Evolutionary conservation across 169 alveolate species (phyloP).

Genomic region (Babesia bovis): DNA sequence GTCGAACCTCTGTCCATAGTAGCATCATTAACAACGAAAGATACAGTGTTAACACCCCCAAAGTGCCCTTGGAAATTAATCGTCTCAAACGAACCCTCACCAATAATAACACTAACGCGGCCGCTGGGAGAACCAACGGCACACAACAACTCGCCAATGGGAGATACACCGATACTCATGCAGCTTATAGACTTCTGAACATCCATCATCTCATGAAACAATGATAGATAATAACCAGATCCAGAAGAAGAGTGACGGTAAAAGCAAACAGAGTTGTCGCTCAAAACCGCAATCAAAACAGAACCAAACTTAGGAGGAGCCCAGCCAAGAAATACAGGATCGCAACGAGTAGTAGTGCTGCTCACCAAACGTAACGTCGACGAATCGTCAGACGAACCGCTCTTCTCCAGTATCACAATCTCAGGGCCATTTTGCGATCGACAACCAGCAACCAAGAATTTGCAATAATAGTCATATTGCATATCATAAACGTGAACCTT

Average conservation of each 20-base stretch:
- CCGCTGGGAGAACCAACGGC: slow-evolving; percentile 63
- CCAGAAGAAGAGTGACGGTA: slow-evolving; percentile 18
- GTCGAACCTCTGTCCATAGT: not conserved
- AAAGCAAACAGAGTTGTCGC: slow-evolving; percentile 46
- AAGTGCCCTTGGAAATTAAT: slow-evolving; percentile 39
- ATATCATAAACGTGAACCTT: slow-evolving; percentile 39
- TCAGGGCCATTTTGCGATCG: slow-evolving; percentile 57
- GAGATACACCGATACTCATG: slow-evolving; percentile 42
- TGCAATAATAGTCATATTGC: slow-evolving; percentile 57
- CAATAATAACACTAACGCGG: slow-evolving; percentile 26
- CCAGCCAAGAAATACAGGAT: slow-evolving; percentile 53
- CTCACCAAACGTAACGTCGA: slow-evolving; percentile 15
- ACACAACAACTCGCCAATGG: slow-evolving; percentile 47
- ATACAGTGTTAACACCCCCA: slow-evolving; percentile 46
- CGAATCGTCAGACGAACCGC: slow-evolving; percentile 3
- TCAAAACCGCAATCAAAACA: slow-evolving; percentile 17
- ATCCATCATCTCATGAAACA: slow-evolving; percentile 15
- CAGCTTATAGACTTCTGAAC: slow-evolving; percentile 56
- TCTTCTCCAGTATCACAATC: slow-evolving; percentile 50
- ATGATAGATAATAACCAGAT: slow-evolving; percentile 12
- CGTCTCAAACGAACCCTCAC: slow-evolving; percentile 25
- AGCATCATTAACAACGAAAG: slow-evolving; percentile 26
- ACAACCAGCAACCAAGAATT: slow-evolving; percentile 58
- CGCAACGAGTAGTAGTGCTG: slow-evolving; percentile 22
- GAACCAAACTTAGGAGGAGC: slow-evolving; percentile 61